Conservation (phyloP, 106 monocot genomes). For the Gastrodia elata region DNA sequence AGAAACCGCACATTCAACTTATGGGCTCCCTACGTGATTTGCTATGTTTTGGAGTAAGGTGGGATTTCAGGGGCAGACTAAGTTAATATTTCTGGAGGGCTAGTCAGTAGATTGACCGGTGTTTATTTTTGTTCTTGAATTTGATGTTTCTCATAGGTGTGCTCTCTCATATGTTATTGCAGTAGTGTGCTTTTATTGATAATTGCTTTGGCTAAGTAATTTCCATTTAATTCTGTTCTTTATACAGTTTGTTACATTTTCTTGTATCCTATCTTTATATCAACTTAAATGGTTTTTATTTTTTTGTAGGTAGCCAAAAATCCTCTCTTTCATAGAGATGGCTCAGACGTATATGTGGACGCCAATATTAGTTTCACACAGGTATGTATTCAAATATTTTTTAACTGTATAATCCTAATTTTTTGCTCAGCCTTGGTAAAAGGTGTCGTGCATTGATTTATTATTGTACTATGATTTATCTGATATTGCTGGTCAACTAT, state of each 20-base stretch:
- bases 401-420: not conserved
- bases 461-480: not conserved
- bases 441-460: not conserved
- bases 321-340: slow-evolving; percentile 79
- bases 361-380: slow-evolving; percentile 72
- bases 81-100: not conserved
- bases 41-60: too few relatives aligned
- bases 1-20: not conserved
- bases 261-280: not conserved
- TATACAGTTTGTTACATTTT: not conserved
- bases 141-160: not conserved
- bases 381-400: slow-evolving; percentile 16
- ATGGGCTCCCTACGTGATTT: not conserved
- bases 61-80: not conserved
- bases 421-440: not conserved
- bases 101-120: not conserved
- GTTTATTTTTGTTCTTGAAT: not conserved
- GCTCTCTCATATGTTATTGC: not conserved
- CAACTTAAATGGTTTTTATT: not conserved
- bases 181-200: too few relatives aligned
- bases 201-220: too few relatives aligned
- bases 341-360: slow-evolving; percentile 86
- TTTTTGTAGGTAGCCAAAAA: slow-evolving; percentile 61
- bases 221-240: not conserved
- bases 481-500: not conserved